Evolutionary conservation across 2,329 filamentous ascomycete genomes (phyloP).

Genomic region (Claviceps quebecensis): DNA sequence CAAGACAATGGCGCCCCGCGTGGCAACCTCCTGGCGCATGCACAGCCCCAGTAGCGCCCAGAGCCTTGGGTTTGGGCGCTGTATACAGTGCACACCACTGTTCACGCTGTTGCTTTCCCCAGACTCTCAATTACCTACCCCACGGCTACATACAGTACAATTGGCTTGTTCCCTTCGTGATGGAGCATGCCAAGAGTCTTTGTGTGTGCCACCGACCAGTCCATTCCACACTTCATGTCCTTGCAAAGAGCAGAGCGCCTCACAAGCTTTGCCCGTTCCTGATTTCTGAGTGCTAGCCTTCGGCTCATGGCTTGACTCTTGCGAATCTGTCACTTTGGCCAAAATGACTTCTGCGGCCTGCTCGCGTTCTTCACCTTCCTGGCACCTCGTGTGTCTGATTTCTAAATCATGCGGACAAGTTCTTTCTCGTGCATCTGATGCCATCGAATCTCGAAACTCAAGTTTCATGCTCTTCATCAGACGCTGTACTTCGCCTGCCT

Average conservation of each 20-base stretch:
- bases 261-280: neutral
- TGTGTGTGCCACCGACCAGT: neutral
- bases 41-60: neutral
- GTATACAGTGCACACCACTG: neutral
- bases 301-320: neutral
- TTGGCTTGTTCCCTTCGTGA: no score
- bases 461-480: neutral
- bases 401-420: neutral
- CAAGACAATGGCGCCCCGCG: neutral
- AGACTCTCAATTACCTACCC: no score
- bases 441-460: neutral
- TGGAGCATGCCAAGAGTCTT: slow-evolving; percentile 1
- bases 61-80: neutral
- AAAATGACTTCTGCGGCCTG: neutral
- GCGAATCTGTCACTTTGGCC: neutral
- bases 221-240: neutral
- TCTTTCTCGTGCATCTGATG: neutral
- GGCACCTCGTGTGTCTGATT: neutral
- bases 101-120: no score
- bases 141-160: no score
- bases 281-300: neutral
- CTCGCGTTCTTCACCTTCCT: neutral
- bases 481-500: neutral
- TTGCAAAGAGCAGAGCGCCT: neutral
- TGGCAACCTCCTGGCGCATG: neutral